Base-by-base conservation (phyloP, 1,284 basidiomycete genomes). In the Athelia psychrophila region DNA sequence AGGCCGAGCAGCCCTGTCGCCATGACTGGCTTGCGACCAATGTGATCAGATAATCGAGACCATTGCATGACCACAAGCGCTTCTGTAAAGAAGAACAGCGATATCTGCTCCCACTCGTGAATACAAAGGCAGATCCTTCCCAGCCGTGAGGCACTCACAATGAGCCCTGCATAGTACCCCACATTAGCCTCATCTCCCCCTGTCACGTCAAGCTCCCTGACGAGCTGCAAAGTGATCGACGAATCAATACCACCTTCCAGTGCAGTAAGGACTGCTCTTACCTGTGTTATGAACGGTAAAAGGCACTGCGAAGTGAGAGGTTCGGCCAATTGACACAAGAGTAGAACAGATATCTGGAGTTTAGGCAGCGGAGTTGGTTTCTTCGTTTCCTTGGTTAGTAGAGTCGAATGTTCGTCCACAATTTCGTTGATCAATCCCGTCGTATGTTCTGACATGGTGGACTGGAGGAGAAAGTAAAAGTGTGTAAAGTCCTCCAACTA, bases 121-220 rank as follows among this genome's bases (percentile, higher is more conserved):
- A 27, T 33, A 24, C 32, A 23, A 27, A 19, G n/a, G 13, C 33
- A 18, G 12, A 35, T 35, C 24, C 2, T 23, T 13, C 46, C n/a
- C 27, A 25, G 32, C 24, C 25, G 27, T 18, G 20, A n/a, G 12
- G 33, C 22, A 52, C 80, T 75, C 51, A 88, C 83, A 50, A 86
- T 78, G 25, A 85, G 46, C 16, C 84, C 86, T 44, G 79, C 83
- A 59, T 83, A 88, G 60, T 84, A 87, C 5, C 82, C 84, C 15
- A 82, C 76, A 65, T 79, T 83, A 46, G 70, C 72, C 58, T 76
- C 71, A 60, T 84, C 81, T 19, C 83, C 83, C 6, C 72, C 75
- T 3, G 78, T 80, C 32, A 85, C 33, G 33, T 35, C 33, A 10
- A 35, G n/a, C n/a, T 35, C 33, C 10, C 33, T 35, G 10, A 35